phyloP scores from a whole-genome alignment of 345 rosid species.

The Psidium guajava region DNA sequence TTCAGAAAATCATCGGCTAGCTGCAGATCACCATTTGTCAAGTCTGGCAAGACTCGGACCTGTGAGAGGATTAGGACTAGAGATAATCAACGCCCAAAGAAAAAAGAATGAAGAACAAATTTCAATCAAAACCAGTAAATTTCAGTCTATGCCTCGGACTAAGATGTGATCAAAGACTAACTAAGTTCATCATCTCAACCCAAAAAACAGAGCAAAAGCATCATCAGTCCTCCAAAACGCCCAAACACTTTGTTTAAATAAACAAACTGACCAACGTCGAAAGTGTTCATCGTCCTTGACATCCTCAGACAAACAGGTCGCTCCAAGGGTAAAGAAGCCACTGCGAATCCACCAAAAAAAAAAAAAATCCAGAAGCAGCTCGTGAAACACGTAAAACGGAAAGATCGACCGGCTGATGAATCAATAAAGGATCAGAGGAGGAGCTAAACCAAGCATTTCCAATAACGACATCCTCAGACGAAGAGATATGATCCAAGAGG shows the following conservation, averaged over 20 bases:
- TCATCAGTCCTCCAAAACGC: neutral
- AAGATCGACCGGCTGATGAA: neutral
- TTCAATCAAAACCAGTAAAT: neutral
- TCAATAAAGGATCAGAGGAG: neutral
- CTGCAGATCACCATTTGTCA: neutral
- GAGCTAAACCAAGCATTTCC: neutral
- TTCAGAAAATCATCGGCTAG: too few species aligned
- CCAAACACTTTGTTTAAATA: neutral
- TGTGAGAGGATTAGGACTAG: neutral
- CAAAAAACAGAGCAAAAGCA: neutral
- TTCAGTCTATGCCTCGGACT: neutral
- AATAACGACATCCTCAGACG: too few species aligned
- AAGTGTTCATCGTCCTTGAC: neutral
- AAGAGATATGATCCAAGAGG: too few species aligned
- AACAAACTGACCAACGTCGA: neutral
- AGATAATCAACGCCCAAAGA: neutral
- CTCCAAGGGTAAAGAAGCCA: neutral
- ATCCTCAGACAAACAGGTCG: neutral
- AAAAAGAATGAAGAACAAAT: neutral
- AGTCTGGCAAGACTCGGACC: neutral
- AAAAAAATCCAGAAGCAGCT: neutral
- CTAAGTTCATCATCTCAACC: neutral
- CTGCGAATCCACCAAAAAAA: neutral
- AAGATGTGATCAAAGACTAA: too few species aligned
- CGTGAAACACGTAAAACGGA: neutral